A percentile compares a stretch with the other conserved stretches of the same genome.
phyloP scores from a whole-genome alignment of 2,329 filamentous ascomycete species.

The Sphaceloma murrayae region DNA sequence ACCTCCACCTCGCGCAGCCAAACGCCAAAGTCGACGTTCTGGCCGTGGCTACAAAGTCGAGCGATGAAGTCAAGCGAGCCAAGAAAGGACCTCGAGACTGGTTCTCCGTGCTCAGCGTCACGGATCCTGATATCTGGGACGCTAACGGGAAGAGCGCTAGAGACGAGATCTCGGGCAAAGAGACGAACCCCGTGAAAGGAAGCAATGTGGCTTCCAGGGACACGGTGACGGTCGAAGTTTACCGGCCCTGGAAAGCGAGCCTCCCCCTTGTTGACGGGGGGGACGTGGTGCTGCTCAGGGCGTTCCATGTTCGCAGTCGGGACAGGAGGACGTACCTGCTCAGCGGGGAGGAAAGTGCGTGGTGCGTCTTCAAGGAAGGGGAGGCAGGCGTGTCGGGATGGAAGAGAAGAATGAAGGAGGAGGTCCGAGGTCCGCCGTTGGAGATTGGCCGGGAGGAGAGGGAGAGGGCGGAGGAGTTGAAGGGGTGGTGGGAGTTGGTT shows the following conservation, averaged over 20 bases:
- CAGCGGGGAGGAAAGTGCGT: conserved; percentile 36
- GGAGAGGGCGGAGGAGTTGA: conserved; percentile 32
- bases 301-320: conserved; percentile 35
- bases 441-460: conserved; percentile 40
- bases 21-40: conserved; percentile 35
- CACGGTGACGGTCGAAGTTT: conserved; percentile 32
- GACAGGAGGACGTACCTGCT: conserved; percentile 31
- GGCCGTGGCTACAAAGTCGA: conserved; percentile 33
- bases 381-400: conserved; percentile 18
- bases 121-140: conserved; percentile 29
- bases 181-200: not conserved
- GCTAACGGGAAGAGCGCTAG: not conserved
- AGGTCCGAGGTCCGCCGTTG: conserved; percentile 38
- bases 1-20: conserved; percentile 33
- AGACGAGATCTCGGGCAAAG: not conserved
- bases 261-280: conserved; percentile 35
- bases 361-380: conserved; percentile 40
- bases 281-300: conserved; percentile 37
- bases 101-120: conserved; percentile 34
- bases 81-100: conserved; percentile 37
- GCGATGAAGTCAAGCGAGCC: conserved; percentile 30
- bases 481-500: conserved; percentile 32
- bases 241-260: conserved; percentile 34
- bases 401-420: conserved; percentile 32
- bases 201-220: not conserved